phyloP scores from a whole-genome alignment of 1,284 basidiomycete species.

The Pascua sp. region DNA sequence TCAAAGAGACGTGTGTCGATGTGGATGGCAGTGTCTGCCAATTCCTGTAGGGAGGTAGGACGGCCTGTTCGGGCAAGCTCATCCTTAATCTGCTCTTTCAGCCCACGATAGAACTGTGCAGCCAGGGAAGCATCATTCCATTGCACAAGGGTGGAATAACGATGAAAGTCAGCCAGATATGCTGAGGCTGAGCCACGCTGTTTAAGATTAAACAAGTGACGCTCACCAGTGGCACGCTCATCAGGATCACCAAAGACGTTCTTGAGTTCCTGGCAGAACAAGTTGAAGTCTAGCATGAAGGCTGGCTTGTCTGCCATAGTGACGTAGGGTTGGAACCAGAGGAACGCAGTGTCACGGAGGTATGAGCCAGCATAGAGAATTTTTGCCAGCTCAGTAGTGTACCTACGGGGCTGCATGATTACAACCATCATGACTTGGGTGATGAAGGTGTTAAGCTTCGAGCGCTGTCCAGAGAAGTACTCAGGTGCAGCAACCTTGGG shows the following conservation, averaged over 20 bases:
- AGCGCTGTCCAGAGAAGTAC: constrained; percentile 11
- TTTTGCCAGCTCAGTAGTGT: constrained; percentile 16
- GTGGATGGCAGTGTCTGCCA: not conserved
- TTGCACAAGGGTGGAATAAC: constrained; percentile 3
- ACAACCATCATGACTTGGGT: constrained; percentile 7
- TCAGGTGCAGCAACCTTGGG: constrained; percentile 15
- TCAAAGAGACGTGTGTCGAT: constrained; percentile 20
- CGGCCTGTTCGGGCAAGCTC: constrained; percentile 6
- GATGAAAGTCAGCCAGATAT: constrained; percentile 16
- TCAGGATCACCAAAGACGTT: constrained; percentile 18
- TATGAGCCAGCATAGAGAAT: constrained; percentile 18
- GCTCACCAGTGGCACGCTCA: constrained; percentile 9
- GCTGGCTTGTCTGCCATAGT: not conserved
- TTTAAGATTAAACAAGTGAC: constrained; percentile 7
- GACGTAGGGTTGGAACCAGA: constrained; percentile 17
- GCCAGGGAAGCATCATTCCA: constrained; percentile 19
- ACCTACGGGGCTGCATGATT: constrained; percentile 8
- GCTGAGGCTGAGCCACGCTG: constrained; percentile 15
- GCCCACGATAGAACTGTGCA: constrained; percentile 20
- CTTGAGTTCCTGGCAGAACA: constrained; percentile 9
- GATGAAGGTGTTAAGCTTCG: constrained; percentile 1
- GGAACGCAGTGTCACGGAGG: constrained; percentile 20
- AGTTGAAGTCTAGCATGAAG: constrained; percentile 4
- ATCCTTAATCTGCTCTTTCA: constrained; percentile 18
- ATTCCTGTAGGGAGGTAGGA: not conserved